Conservation (phyloP, 129 eudicot genomes). For the Rutidosis leptorrhynchoides region DNA sequence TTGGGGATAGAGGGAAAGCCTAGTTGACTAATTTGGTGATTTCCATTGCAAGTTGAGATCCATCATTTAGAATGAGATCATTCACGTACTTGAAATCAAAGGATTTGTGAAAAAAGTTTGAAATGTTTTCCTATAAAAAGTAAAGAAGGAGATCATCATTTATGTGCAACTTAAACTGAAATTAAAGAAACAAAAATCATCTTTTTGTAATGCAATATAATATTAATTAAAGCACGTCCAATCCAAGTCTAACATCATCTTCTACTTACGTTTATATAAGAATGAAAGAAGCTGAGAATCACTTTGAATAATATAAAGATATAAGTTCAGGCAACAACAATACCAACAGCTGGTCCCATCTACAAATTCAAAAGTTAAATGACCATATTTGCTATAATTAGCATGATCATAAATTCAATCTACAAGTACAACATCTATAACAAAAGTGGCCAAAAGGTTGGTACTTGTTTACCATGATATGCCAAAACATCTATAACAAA, state of each 20-base stretch:
- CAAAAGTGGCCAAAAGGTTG: conserved; percentile 11
- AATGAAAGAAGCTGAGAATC: not conserved
- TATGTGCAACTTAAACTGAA: too few species aligned
- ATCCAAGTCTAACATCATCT: not conserved
- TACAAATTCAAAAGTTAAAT: not conserved
- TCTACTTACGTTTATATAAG: not conserved
- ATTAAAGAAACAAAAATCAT: too few species aligned
- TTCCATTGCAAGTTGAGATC: conserved; percentile 29
- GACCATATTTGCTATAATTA: not conserved
- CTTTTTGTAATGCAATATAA: too few species aligned
- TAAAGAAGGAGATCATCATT: conserved; percentile 28
- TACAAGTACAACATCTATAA: not conserved
- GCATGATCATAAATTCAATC: not conserved
- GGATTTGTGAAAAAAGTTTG: conserved; percentile 6
- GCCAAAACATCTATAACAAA: not conserved
- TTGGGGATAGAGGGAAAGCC: conserved; percentile 28
- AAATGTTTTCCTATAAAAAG: conserved; percentile 12
- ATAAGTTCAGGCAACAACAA: not conserved
- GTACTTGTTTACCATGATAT: not conserved
- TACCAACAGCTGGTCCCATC: not conserved
- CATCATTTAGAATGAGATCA: conserved; percentile 38
- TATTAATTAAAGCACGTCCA: not conserved
- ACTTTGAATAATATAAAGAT: not conserved
- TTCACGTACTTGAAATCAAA: conserved; percentile 27
- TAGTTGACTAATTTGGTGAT: conserved; percentile 33